phyloP scores from a whole-genome alignment of 129 eudicot species.

The Gnaphalium uliginosum region DNA sequence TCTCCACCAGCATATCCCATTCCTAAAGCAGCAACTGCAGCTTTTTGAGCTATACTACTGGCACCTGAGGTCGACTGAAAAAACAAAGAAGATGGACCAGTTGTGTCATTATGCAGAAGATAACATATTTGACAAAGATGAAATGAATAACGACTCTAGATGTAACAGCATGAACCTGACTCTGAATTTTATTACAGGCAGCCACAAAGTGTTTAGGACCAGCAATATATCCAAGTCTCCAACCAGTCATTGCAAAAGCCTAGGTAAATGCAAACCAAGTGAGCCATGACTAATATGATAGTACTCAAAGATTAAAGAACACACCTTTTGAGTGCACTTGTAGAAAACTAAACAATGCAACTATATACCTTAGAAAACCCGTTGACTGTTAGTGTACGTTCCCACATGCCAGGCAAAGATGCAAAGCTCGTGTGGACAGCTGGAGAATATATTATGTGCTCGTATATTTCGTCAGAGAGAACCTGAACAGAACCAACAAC shows the following conservation, averaged over 20 bases:
- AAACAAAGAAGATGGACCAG: slow-evolving; percentile 1
- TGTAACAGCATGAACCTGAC: slow-evolving; percentile 57
- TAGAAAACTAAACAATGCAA: slow-evolving; percentile 10
- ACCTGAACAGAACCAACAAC: slow-evolving; percentile 46
- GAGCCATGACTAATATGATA: slow-evolving; percentile 4
- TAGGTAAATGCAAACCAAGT: slow-evolving; percentile 21
- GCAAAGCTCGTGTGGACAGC: slow-evolving; percentile 98
- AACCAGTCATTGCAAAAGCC: slow-evolving; percentile 99
- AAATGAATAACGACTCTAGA: background rate
- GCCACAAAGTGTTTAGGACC: slow-evolving; percentile 92
- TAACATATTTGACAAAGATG: background rate
- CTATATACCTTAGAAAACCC: slow-evolving; percentile 87
- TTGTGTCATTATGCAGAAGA: background rate
- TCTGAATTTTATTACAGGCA: slow-evolving; percentile 89
- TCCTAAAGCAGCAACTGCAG: slow-evolving; percentile 94
- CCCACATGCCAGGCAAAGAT: slow-evolving; percentile 98
- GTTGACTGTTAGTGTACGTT: slow-evolving; percentile 88
- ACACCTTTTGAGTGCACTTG: slow-evolving; percentile 2
- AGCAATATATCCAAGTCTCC: slow-evolving; percentile 97
- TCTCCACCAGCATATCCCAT: slow-evolving; percentile 98
- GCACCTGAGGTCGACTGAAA: slow-evolving; percentile 92
- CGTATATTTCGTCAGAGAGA: slow-evolving; percentile 91
- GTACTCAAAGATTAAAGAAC: background rate
- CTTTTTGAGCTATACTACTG: slow-evolving; percentile 89
- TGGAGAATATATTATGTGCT: slow-evolving; percentile 87